Evolutionary conservation across 139 green algal species (phyloP), one percentile per base, ranked within the genome.

Genomic region (Volvox africanus): DNA sequence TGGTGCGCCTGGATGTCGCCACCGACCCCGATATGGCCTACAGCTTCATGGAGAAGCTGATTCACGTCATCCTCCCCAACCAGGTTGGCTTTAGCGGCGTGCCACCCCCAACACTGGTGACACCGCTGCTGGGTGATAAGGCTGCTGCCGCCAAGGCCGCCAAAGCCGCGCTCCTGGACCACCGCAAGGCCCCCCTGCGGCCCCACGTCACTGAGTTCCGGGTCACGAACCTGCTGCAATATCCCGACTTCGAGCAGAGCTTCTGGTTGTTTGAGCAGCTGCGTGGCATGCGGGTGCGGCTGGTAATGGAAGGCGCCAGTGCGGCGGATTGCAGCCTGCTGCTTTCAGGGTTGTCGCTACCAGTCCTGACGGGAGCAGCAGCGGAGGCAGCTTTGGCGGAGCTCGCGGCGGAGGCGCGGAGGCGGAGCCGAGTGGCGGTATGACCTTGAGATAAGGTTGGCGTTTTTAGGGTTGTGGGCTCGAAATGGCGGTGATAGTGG

Each of bases 211-310:
- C 87, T 12, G 83, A 94, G 44, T 65, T 94, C 35, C 73, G 81
- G 26, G 71, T 95, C 0, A 80, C 37, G 55, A 95, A 93, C 84
- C 65, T 95, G 83, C 83, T 95, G 90, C 61, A 89, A 32, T 93
- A 88, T 78, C 93, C 93, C 1, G 93, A 95, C 88, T 92, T 95
- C 33, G 93, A 93, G 78, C 61, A 85, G 22, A 91, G 92, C 69
- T 95, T 95, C 24, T 67, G 90, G 28, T 30, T 93, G 81, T 95
- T 93, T 65, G 90, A 95, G 83, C 84, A 91, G 67, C 67, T 95
- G 71, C 37, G 82, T 17, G 88, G 90, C 69, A 92, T 93, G 90
- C 87, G 76, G 37, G 87, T 91, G 76, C 87, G 87, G 33, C 76
- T 91, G 30, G 87, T 35, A 77, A 24, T 91, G 75, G 87, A 86